Percentiles rank a stretch among this genome's conserved stretches.
Conservation (phyloP, 2,329 filamentous ascomycete genomes). For the Fusarium brevicatenulatum region DNA sequence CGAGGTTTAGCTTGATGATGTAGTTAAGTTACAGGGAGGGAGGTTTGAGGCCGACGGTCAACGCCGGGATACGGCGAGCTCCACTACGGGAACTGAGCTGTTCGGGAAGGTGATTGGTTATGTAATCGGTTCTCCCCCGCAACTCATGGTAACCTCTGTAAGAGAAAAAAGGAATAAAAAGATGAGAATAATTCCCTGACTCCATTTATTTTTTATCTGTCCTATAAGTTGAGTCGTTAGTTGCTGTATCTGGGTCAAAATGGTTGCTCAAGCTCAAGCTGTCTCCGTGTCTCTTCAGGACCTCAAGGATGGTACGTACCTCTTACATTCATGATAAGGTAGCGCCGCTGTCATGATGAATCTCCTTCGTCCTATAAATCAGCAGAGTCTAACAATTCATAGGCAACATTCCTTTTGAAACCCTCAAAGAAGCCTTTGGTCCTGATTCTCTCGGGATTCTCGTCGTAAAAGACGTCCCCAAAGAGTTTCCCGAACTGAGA, state of each 20-base stretch:
- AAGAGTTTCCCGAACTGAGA: conserved; percentile 76
- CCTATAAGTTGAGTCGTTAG: background rate
- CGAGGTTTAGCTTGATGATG: background rate
- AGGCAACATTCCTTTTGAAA: conserved; percentile 75
- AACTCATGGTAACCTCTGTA: conserved; percentile 16
- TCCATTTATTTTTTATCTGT: background rate
- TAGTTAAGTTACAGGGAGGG: background rate
- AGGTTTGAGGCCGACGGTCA: conserved; percentile 14
- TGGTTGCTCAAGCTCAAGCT: conserved; percentile 63
- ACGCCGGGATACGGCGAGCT: conserved; percentile 49
- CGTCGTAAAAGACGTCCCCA: conserved; percentile 86
- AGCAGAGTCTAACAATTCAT: conserved; percentile 17
- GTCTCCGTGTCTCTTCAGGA: conserved; percentile 71
- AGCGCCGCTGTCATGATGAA: conserved; percentile 9
- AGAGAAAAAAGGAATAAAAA: conserved; percentile 11
- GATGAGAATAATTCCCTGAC: background rate
- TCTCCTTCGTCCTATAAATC: background rate
- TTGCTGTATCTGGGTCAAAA: conserved; percentile 33
- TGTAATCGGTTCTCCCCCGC: conserved; percentile 39
- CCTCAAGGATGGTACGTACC: conserved; percentile 63
- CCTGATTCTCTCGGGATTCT: conserved; percentile 92
- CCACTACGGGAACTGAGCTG: conserved; percentile 33
- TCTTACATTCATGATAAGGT: conserved; percentile 16
- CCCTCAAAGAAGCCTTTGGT: conserved; percentile 84
- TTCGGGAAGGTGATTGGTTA: conserved; percentile 39